These are phyloP conservation scores for Babesia bovis DNA, from an alignment of 169 alveolate genomes.

Conservation along the genomic window DNA sequence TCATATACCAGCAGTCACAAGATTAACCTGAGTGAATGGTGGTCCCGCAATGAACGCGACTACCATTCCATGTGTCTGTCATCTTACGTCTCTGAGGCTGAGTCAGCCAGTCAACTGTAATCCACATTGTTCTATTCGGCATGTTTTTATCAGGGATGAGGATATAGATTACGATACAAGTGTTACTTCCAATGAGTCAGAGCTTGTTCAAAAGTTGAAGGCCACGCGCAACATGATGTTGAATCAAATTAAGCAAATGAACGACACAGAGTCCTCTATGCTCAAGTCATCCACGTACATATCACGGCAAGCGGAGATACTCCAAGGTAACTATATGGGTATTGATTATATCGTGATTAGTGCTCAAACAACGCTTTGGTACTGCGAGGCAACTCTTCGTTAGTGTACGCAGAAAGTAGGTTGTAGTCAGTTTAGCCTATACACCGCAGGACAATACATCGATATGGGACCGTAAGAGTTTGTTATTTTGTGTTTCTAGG, in stretches of 20 bases:
- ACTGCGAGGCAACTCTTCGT: constrained; percentile 32
- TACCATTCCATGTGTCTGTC: constrained; percentile 60
- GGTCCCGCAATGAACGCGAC: constrained; percentile 64
- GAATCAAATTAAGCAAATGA: constrained; percentile 60
- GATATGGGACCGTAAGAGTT: constrained; percentile 61
- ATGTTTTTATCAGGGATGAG: constrained; percentile 17
- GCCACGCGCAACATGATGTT: constrained; percentile 69
- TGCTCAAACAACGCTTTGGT: constrained; percentile 45
- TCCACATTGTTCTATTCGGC: background rate
- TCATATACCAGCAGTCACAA: constrained; percentile 37
- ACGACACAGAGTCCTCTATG: constrained; percentile 62
- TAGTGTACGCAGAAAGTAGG: constrained; percentile 43
- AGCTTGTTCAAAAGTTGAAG: constrained; percentile 43
- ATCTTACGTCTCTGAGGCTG: constrained; percentile 61
- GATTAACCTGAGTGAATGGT: constrained; percentile 69
- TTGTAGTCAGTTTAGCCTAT: background rate
- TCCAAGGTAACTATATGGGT: constrained; percentile 6
- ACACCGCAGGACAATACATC: constrained; percentile 41
- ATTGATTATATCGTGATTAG: background rate
- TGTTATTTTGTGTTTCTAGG: constrained; percentile 55
- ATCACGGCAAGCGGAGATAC: constrained; percentile 42
- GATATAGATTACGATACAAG: background rate
- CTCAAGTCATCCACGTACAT: constrained; percentile 58
- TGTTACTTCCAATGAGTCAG: background rate
- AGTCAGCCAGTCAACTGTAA: constrained; percentile 29